These are phyloP conservation scores for Penicillium maclennaniae DNA, from an alignment of 495 filamentous ascomycete genomes.

Conservation along the genomic window DNA sequence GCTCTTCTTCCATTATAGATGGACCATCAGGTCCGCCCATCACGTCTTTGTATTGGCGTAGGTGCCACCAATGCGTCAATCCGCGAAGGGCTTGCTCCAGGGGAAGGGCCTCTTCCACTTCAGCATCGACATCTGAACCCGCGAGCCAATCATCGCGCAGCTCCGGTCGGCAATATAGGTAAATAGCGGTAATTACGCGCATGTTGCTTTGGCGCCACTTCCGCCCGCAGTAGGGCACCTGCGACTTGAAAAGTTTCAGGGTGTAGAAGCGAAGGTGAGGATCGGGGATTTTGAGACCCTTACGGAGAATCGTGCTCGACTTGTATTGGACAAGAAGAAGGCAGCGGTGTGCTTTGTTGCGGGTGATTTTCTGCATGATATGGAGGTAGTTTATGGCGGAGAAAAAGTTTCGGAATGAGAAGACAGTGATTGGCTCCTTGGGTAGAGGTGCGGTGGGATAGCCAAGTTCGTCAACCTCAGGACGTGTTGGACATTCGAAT, in stretches of 20 bases:
- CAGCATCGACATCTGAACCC: slow-evolving; percentile 83
- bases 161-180: slow-evolving; percentile 87
- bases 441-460: slow-evolving; percentile 62
- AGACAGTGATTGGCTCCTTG: slow-evolving; percentile 78
- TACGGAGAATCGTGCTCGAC: slow-evolving; percentile 80
- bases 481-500: slow-evolving; percentile 46
- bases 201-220: slow-evolving; percentile 99
- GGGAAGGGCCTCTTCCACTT: slow-evolving; percentile 87
- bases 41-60: slow-evolving; percentile 71
- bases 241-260: slow-evolving; percentile 95
- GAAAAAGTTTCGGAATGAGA: slow-evolving; percentile 92
- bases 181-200: slow-evolving; percentile 96
- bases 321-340: slow-evolving; percentile 93
- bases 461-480: slow-evolving; percentile 86
- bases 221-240: slow-evolving; percentile 94
- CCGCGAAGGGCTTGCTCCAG: slow-evolving; percentile 83
- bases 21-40: slow-evolving; percentile 66
- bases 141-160: slow-evolving; percentile 93
- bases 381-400: slow-evolving; percentile 89
- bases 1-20: slow-evolving; percentile 65
- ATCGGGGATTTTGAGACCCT: slow-evolving; percentile 86
- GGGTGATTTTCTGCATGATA: slow-evolving; percentile 94
- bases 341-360: slow-evolving; percentile 89
- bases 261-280: slow-evolving; percentile 85
- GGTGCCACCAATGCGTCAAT: slow-evolving; percentile 89